phyloP scores from a whole-genome alignment of 495 filamentous ascomycete genomes.

The Aspergillus olivimuriae region DNA sequence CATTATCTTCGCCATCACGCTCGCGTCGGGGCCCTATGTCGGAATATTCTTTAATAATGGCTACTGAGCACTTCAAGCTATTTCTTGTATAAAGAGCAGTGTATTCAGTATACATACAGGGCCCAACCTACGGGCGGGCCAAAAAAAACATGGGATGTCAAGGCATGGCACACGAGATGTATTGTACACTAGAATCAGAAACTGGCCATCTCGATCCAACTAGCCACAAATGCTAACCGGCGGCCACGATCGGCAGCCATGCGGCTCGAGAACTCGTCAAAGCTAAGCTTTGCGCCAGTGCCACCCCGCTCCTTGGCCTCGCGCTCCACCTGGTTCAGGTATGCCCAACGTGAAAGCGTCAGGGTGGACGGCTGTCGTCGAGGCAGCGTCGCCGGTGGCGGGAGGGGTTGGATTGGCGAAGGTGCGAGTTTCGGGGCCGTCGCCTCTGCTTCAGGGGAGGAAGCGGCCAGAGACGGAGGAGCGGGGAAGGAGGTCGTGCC shows the following conservation, averaged over 20 bases:
- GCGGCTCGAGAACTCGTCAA: constrained; percentile 64
- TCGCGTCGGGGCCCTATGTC: too few relatives aligned
- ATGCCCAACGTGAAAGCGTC: constrained; percentile 45
- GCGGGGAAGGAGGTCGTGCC: constrained; percentile 31
- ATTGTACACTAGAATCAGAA: constrained; percentile 29
- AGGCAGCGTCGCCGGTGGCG: constrained; percentile 12
- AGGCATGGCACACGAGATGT: not conserved
- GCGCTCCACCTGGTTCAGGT: constrained; percentile 53
- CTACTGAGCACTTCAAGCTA: too few relatives aligned
- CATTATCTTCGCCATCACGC: too few relatives aligned
- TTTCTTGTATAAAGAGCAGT: too few relatives aligned
- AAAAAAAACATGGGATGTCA: not conserved
- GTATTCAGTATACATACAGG: not conserved
- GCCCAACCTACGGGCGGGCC: not conserved
- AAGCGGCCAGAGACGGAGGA: constrained; percentile 24
- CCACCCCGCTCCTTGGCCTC: constrained; percentile 66
- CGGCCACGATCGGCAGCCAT: constrained; percentile 59
- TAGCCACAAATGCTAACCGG: constrained; percentile 67
- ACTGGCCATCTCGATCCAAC: constrained; percentile 78
- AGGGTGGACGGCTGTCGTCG: constrained; percentile 21
- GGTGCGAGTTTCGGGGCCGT: constrained; percentile 32
- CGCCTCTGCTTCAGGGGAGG: constrained; percentile 33
- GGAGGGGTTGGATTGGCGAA: constrained; percentile 31
- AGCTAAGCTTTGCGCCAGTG: constrained; percentile 64
- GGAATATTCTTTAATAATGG: too few relatives aligned